Evolutionary conservation across 768 basidiomycete species (phyloP).

Genomic region (Leccinum ochraceum): DNA sequence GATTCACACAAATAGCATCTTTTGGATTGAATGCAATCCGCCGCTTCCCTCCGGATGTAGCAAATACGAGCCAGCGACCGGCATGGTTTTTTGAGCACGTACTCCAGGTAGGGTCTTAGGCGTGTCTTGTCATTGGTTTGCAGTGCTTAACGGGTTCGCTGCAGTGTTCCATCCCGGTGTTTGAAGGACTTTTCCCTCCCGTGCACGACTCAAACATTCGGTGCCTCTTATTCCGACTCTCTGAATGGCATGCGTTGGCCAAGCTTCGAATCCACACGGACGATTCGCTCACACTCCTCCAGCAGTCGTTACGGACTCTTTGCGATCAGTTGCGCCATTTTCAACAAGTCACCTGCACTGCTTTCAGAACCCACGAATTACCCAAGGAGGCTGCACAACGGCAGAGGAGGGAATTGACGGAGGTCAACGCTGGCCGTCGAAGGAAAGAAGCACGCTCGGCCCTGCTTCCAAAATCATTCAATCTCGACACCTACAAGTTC

Average conservation of each 20-base stretch:
- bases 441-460: not conserved
- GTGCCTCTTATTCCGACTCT: no score
- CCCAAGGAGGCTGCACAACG: not conserved
- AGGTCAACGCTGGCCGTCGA: not conserved
- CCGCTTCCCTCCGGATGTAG: no score
- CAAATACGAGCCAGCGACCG: no score
- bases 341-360: not conserved
- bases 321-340: not conserved
- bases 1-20: no score
- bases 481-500: not conserved
- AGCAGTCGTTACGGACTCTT: not conserved
- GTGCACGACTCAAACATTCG: no score
- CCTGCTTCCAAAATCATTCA: not conserved
- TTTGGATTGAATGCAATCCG: no score
- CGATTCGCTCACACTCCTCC: not conserved
- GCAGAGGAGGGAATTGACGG: not conserved
- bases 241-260: not conserved
- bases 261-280: not conserved
- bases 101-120: no score
- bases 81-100: no score
- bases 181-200: no score
- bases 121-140: no score
- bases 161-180: no score
- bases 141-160: no score
- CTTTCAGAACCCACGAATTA: not conserved